phyloP scores from a whole-genome alignment of 2,329 filamentous ascomycete genomes.

The Curvularia hawaiiensis region DNA sequence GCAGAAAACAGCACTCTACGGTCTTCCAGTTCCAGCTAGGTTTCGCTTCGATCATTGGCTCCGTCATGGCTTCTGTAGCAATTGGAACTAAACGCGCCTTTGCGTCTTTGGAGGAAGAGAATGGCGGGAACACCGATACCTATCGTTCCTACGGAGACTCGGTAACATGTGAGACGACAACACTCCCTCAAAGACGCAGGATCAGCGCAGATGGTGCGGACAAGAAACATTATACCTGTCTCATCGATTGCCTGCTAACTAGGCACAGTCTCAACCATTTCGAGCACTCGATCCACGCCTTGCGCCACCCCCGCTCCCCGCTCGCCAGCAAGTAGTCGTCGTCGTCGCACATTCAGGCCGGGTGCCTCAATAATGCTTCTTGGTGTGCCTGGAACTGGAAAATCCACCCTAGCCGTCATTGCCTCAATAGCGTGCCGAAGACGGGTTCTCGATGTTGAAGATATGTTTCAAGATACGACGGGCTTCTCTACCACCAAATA shows the following conservation, averaged over 20 bases:
- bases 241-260: conserved; percentile 10
- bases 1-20: neutral
- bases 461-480: conserved; percentile 67
- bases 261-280: conserved; percentile 26
- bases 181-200: conserved; percentile 12
- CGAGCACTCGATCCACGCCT: conserved; percentile 37
- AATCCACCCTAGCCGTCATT: conserved; percentile 77
- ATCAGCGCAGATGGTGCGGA: conserved; percentile 16
- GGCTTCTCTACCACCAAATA: conserved; percentile 67
- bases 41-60: neutral
- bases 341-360: conserved; percentile 55
- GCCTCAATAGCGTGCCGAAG: conserved; percentile 72
- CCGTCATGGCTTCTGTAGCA: conserved; percentile 9
- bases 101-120: conserved; percentile 12
- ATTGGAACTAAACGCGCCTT: conserved; percentile 12
- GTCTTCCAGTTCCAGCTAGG: neutral
- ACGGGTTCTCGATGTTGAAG: conserved; percentile 71
- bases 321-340: conserved; percentile 20
- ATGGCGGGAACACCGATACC: conserved; percentile 11
- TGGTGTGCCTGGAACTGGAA: conserved; percentile 75
- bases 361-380: conserved; percentile 75
- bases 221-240: conserved; percentile 10
- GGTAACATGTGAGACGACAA: conserved; percentile 3
- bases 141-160: conserved; percentile 8
- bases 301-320: conserved; percentile 34